Conservation (phyloP, 768 basidiomycete species). For the Mrakia hoshinonis region DNA sequence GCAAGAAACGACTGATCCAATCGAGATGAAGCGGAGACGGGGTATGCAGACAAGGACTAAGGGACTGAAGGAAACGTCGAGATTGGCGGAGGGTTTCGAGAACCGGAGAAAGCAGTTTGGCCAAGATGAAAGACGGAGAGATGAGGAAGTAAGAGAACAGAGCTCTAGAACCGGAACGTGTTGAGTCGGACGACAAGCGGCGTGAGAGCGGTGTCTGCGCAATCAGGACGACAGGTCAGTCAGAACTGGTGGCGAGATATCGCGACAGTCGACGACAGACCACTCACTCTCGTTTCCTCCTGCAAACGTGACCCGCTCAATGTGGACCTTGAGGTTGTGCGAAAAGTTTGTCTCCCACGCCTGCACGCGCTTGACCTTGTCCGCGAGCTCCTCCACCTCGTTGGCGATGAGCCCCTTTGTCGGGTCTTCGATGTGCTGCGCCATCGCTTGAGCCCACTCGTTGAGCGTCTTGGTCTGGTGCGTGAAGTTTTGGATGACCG, state of each 20-base stretch:
- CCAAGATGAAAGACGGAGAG: not conserved
- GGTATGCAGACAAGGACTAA: too few relatives aligned
- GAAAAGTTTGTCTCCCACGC: conserved; percentile 25
- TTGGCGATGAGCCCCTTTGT: not conserved
- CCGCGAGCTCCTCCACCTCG: not conserved
- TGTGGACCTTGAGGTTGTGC: conserved; percentile 17
- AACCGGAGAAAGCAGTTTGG: not conserved
- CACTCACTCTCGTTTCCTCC: conserved; percentile 14
- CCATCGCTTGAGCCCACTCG: not conserved
- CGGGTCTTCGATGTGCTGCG: not conserved
- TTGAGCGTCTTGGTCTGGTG: conserved; percentile 20
- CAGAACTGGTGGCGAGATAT: not conserved
- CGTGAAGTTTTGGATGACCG: conserved; percentile 22
- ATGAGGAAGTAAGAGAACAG: not conserved
- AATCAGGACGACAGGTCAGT: not conserved
- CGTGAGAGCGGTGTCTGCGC: conserved; percentile 12
- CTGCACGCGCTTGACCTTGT: not conserved
- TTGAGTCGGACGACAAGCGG: conserved; percentile 27
- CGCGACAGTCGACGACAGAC: not conserved
- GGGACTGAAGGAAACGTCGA: not conserved
- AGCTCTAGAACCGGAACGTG: conserved; percentile 1
- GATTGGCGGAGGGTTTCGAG: too few relatives aligned
- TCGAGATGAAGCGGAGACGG: too few relatives aligned
- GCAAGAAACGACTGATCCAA: too few relatives aligned
- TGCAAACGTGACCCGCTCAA: conserved; percentile 20